A percentile compares a stretch with the other conserved stretches of the same genome.
Conservation (phyloP, 148 eudicot genomes). For the Talinum fruticosum region DNA sequence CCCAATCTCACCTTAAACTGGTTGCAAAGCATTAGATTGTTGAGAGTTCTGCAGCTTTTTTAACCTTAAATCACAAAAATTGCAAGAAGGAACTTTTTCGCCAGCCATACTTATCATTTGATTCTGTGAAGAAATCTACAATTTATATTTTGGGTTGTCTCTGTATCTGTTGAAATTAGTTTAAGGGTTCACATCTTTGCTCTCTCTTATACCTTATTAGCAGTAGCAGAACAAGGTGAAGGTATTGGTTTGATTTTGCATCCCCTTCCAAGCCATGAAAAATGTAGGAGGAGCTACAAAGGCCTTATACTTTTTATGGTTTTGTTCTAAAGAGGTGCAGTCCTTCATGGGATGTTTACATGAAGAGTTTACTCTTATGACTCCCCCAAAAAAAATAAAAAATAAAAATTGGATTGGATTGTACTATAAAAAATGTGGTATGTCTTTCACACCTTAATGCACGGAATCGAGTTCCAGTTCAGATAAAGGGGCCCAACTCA, state of each 20-base stretch:
- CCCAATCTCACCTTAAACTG: no score
- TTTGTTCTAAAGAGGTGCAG: not conserved
- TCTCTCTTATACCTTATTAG: not conserved
- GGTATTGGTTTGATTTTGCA: not conserved
- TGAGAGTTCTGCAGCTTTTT: not conserved
- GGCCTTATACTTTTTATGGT: not conserved
- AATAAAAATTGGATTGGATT: not conserved
- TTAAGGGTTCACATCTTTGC: not conserved
- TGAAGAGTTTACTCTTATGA: not conserved
- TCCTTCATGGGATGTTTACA: no score
- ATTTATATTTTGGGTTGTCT: not conserved
- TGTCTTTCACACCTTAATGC: not conserved
- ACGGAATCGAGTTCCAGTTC: not conserved
- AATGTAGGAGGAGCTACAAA: not conserved
- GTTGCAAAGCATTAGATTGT: not conserved
- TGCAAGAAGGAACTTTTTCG: not conserved
- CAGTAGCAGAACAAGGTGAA: not conserved
- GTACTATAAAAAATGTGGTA: not conserved
- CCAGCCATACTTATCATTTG: not conserved
- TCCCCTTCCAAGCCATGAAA: not conserved
- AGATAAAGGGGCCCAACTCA: not conserved
- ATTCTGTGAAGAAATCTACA: not conserved
- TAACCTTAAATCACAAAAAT: not conserved
- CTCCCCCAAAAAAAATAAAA: no score
- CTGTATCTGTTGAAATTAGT: not conserved